Percentiles rank a stretch among this genome's conserved stretches.
These are phyloP conservation scores for Rhizophora apiculata DNA, from an alignment of 345 rosid species.

Conservation along the genomic window DNA sequence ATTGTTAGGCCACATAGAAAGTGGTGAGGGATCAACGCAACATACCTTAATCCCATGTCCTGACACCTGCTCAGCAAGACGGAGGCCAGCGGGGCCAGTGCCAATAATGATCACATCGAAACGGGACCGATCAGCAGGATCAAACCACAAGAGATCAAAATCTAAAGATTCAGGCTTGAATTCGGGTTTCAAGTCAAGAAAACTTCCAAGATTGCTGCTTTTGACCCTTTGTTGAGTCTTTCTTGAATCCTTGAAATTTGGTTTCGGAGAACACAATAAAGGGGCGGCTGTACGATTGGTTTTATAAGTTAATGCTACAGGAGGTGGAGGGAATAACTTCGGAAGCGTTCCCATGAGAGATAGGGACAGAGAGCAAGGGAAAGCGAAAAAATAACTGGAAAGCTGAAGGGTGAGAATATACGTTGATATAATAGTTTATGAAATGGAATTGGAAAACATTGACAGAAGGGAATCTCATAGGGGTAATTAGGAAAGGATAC, in stretches of 20 bases:
- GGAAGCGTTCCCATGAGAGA: conserved; percentile 32
- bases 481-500: too few species aligned
- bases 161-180: conserved; percentile 32
- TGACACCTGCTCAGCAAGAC: conserved; percentile 60
- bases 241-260: conserved; percentile 4
- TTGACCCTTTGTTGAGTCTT: conserved; percentile 16
- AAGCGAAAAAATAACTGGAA: too few species aligned
- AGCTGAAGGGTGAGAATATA: too few species aligned
- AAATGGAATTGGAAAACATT: too few species aligned
- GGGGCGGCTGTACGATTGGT: background rate
- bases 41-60: conserved; percentile 52
- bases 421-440: too few species aligned
- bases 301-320: conserved; percentile 13
- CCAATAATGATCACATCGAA: conserved; percentile 61
- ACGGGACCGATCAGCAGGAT: conserved; percentile 28
- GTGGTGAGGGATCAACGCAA: conserved; percentile 67
- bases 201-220: conserved; percentile 38
- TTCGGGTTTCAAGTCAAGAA: conserved; percentile 51
- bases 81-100: conserved; percentile 66
- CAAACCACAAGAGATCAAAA: conserved; percentile 40
- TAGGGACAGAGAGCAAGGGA: too few species aligned
- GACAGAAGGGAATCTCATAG: too few species aligned
- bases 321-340: conserved; percentile 24
- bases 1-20: conserved; percentile 57
- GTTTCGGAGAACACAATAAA: conserved; percentile 15